phyloP scores from a whole-genome alignment of 2,329 filamentous ascomycete genomes.

The Penicillium capsulatum region DNA sequence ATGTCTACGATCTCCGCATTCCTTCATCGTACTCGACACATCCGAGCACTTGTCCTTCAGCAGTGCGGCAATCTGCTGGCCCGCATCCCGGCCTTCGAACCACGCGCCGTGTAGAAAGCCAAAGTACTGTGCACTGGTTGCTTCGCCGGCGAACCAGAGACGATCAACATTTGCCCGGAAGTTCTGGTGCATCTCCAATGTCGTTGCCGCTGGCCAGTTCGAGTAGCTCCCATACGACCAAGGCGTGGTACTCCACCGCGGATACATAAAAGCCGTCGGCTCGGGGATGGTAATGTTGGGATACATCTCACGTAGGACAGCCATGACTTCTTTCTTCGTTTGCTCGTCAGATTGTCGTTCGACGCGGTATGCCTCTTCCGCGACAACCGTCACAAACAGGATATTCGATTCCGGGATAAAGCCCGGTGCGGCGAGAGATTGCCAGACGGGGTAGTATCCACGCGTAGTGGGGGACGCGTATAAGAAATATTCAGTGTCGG shows the following conservation, averaged over 20 bases:
- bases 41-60: slow-evolving; percentile 10
- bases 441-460: slow-evolving; percentile 60
- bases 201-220: slow-evolving; percentile 63
- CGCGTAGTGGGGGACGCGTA: slow-evolving; percentile 49
- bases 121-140: slow-evolving; percentile 59
- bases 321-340: slow-evolving; percentile 56
- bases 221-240: slow-evolving; percentile 61
- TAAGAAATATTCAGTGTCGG: slow-evolving; percentile 52
- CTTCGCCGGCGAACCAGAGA: slow-evolving; percentile 63
- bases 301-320: slow-evolving; percentile 60
- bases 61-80: slow-evolving; percentile 27
- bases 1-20: slow-evolving; percentile 14
- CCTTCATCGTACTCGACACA: slow-evolving; percentile 5
- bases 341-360: slow-evolving; percentile 58
- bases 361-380: slow-evolving; percentile 53
- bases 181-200: slow-evolving; percentile 63
- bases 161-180: slow-evolving; percentile 60
- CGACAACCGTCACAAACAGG: slow-evolving; percentile 61
- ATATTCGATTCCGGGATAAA: slow-evolving; percentile 62
- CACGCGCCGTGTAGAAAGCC: slow-evolving; percentile 62
- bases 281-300: slow-evolving; percentile 55
- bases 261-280: slow-evolving; percentile 59
- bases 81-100: slow-evolving; percentile 53
- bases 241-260: slow-evolving; percentile 52
- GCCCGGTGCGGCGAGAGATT: slow-evolving; percentile 56